Evolutionary conservation across 2,329 filamentous ascomycete species (phyloP).

Genomic region (Zymoseptoria passerinii): DNA sequence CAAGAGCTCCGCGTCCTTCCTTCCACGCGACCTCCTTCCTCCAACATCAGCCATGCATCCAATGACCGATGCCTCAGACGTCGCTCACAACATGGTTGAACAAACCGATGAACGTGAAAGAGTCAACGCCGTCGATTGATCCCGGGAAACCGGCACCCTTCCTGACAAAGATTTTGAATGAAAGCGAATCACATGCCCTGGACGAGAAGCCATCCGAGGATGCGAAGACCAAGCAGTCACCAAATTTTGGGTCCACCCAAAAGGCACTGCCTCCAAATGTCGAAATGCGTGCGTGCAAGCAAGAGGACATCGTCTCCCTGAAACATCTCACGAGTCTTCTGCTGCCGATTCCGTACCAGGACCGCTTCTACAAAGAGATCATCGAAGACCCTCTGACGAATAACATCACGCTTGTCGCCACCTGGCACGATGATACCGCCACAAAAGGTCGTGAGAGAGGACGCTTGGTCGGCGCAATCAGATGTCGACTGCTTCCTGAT

Average conservation of each 20-base stretch:
- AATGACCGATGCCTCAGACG: slow-evolving; percentile 35
- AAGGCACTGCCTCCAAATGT: slow-evolving; percentile 41
- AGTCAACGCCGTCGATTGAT: slow-evolving; percentile 11
- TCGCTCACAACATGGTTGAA: slow-evolving; percentile 42
- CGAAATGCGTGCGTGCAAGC: slow-evolving; percentile 45
- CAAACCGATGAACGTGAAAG: slow-evolving; percentile 33
- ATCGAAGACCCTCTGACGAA: slow-evolving; percentile 46
- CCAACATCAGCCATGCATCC: not conserved
- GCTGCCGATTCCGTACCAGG: slow-evolving; percentile 54
- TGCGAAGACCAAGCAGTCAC: not conserved
- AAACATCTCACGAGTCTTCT: slow-evolving; percentile 51
- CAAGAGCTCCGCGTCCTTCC: not conserved
- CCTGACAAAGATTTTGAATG: not conserved
- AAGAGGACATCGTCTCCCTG: slow-evolving; percentile 47
- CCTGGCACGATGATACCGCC: slow-evolving; percentile 45
- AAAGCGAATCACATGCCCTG: not conserved
- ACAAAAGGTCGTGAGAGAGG: slow-evolving; percentile 21
- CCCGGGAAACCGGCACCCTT: slow-evolving; percentile 2
- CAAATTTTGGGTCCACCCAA: not conserved
- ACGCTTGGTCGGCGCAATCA: slow-evolving; percentile 39
- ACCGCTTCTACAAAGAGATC: slow-evolving; percentile 53
- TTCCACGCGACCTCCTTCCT: not conserved
- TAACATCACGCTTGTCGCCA: slow-evolving; percentile 50
- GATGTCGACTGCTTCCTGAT: slow-evolving; percentile 37
- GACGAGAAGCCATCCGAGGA: not conserved